Base-by-base conservation (phyloP, 2,329 filamentous ascomycete genomes). In the Talaromyces funiculosus region DNA sequence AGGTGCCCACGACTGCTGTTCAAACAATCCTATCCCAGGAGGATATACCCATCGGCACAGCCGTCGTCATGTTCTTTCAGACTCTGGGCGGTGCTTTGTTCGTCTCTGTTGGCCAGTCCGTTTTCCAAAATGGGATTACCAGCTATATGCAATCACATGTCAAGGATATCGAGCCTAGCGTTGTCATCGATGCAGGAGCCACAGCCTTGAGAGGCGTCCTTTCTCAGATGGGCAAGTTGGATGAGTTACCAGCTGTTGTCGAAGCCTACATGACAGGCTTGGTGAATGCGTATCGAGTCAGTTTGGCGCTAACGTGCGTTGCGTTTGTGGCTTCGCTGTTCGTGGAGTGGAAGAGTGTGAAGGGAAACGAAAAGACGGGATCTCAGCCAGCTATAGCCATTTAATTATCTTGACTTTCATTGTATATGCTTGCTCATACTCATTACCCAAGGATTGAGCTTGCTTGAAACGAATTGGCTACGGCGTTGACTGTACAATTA, bases 41-140 rank as follows among this genome's bases (percentile, higher is more conserved):
- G 2, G 70, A 74, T 59, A 63, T 75, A 16, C 64, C 66, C 4
- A 65, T 69, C 9, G 66, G 67, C 12, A 66, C 67, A 4, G 67
- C 69, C 4, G 59, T 65, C n/a, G 63, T 69, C 10, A 58, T 69
- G 20, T 72, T 72, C 60, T 67, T 67, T 33, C 68, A 71, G 59
- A 72, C 61, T 6, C 53, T 74, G 5, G 70, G 70, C 18, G 71
- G 70, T 26, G 67, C 70, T 6, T 53, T 74, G 9, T 70, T 70
- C 55, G 64, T 74, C 33, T 68, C 67, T 0, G 66, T 65, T 14
- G 69, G 63, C 1, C 67, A 73, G 54, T 62, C 71, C 0, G 66
- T 67, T 10, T 74, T 73, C 45, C 64, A 63, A 7, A 74, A 73
- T 51, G 64, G 64, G 2, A 57, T 74, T 20, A 59, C 69, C 12